These are phyloP conservation scores for Coniochaeta sp. DNA, from an alignment of 2,329 filamentous ascomycete species.

Conservation along the genomic window DNA sequence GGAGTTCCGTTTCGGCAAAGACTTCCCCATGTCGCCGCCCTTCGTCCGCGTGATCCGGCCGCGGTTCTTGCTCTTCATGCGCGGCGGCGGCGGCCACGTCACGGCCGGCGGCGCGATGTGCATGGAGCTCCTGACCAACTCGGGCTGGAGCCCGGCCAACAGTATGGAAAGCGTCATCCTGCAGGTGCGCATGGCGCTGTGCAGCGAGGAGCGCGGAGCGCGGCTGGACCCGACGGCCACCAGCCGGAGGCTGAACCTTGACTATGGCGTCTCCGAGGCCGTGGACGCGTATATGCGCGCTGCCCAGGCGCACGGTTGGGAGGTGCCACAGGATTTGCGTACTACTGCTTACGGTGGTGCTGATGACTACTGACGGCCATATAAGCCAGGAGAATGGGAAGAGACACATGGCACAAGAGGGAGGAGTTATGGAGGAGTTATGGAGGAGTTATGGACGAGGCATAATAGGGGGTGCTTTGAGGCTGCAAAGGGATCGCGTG, in stretches of 20 bases:
- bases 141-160: slow-evolving; percentile 69
- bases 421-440: neutral
- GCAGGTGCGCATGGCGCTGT: slow-evolving; percentile 73
- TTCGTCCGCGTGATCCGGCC: slow-evolving; percentile 80
- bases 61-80: slow-evolving; percentile 63
- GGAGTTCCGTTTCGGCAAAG: slow-evolving; percentile 71
- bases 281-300: slow-evolving; percentile 66
- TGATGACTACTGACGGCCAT: neutral
- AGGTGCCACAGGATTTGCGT: slow-evolving; percentile 56
- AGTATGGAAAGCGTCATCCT: slow-evolving; percentile 74
- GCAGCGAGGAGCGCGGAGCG: slow-evolving; percentile 64
- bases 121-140: slow-evolving; percentile 78
- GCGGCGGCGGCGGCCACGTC: slow-evolving; percentile 79
- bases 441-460: neutral
- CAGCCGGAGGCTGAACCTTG: slow-evolving; percentile 15
- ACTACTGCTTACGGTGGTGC: neutral
- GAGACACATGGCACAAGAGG: neutral
- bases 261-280: slow-evolving; percentile 66
- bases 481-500: neutral
- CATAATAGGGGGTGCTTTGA: neutral
- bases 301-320: slow-evolving; percentile 65
- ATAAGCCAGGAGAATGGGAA: neutral
- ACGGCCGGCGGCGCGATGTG: slow-evolving; percentile 76
- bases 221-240: slow-evolving; percentile 40
- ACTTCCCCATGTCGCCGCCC: slow-evolving; percentile 72